Evolutionary conservation across 2,329 filamentous ascomycete genomes (phyloP), one percentile per base, ranked within the genome.

Genomic region (Decorospora gaudefroyi): DNA sequence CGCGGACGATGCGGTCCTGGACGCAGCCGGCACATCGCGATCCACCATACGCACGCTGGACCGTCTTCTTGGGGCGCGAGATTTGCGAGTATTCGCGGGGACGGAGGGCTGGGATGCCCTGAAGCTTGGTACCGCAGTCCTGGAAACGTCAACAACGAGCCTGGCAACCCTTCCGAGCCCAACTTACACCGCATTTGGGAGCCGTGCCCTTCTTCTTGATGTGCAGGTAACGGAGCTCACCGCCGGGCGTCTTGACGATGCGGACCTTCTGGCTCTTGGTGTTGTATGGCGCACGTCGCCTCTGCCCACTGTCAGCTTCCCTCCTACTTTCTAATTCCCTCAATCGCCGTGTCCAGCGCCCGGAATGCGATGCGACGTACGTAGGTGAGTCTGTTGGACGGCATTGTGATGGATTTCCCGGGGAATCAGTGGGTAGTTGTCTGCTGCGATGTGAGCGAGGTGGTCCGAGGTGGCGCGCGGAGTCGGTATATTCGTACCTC

Each of bases 201-300:
- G 91, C 88, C 75, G 90, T 95, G 69, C 91, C 93, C 76, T 86
- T 88, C 90, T 99, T 99, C 88, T 97, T 97, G 83, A 96, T 91
- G 87, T 99, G 92, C 69, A 97, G 88, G 74, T 96, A 86, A 76
- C 93, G 86, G 72, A 96, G 86, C 76, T 92, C 84, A 76, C 93
- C 93, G 76, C 93, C 95, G 65, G 95, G 93, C 65, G 93, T 99
- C 85, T 65, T 68, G 62, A 68, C 61, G 53, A 71, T 62, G 74
- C 93, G 88, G 76, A 93, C 92, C 79, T 90, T 90, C 88, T 99
- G 96, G 76, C 89, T 95, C 75, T 82, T 82, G 76, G 92, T 97
- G 86, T 97, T 97, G 88, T 97, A 99, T 74, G 77, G 74, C 64
- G 78, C 76, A 68, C 78, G 74, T 70, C 78, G 75, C 68, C 78